Evolutionary conservation across 139 green algal species (phyloP).

Genomic region (Coccomyxa sp.): DNA sequence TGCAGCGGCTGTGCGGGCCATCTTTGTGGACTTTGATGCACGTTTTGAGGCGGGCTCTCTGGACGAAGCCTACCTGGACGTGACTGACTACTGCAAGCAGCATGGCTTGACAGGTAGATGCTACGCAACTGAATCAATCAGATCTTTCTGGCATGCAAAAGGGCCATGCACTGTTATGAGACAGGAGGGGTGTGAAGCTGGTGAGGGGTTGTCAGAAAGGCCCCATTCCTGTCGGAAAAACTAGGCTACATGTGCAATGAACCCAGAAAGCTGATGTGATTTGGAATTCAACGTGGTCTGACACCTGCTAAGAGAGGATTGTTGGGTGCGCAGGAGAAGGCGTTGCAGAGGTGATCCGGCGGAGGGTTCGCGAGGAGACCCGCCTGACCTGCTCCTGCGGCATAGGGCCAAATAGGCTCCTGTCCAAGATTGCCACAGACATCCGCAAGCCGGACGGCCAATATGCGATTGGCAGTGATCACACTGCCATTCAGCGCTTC

Average conservation of each 20-base stretch:
- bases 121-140: no score
- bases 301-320: no score
- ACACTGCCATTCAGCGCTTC: constrained; percentile 54
- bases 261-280: no score
- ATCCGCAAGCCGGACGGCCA: constrained; percentile 88
- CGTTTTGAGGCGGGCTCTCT: constrained; percentile 63
- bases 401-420: constrained; percentile 71
- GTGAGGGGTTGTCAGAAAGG: no score
- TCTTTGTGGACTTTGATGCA: constrained; percentile 73
- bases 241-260: no score
- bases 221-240: no score
- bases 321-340: constrained; percentile 26
- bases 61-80: constrained; percentile 83
- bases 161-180: no score
- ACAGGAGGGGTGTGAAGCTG: no score
- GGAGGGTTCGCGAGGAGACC: constrained; percentile 41
- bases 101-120: no score
- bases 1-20: constrained; percentile 28
- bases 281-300: no score
- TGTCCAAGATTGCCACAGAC: constrained; percentile 80
- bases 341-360: constrained; percentile 55
- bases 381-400: constrained; percentile 74
- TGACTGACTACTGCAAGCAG: constrained; percentile 77
- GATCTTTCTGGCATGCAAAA: no score
- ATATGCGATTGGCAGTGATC: constrained; percentile 42